Percentiles rank a stretch among this genome's conserved stretches.
Evolutionary conservation across 2,329 filamentous ascomycete species (phyloP).

Genomic region (Venturia oleaginea): DNA sequence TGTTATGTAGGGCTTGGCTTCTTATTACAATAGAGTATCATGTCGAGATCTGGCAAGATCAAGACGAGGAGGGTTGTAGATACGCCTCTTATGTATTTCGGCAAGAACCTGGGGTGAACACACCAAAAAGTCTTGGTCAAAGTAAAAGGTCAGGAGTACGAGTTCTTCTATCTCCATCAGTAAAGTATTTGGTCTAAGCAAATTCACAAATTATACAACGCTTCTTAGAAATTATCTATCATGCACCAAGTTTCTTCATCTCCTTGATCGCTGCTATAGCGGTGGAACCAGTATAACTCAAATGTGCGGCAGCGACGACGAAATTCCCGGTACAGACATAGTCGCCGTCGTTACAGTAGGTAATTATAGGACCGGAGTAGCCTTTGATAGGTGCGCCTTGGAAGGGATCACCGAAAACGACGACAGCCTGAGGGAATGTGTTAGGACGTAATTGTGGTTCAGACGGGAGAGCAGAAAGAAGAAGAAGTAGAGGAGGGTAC

Average conservation of each 20-base stretch:
- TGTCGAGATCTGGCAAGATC: too few species aligned
- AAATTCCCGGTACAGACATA: conserved; percentile 11
- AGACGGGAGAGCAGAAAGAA: background rate
- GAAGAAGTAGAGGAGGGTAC: background rate
- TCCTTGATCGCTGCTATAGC: background rate
- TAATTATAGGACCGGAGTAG: conserved; percentile 14
- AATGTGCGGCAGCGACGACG: conserved; percentile 11
- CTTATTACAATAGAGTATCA: too few species aligned
- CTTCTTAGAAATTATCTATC: too few species aligned
- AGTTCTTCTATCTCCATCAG: too few species aligned
- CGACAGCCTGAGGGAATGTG: conserved; percentile 1
- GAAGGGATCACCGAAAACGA: conserved; percentile 16
- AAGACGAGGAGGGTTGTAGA: too few species aligned
- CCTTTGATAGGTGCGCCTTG: conserved; percentile 16
- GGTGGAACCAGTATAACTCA: conserved; percentile 8
- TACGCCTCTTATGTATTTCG: too few species aligned
- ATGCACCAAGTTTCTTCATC: conserved; percentile 1
- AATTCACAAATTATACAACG: too few species aligned
- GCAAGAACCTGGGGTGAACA: too few species aligned
- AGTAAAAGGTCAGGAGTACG: too few species aligned
- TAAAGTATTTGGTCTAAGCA: too few species aligned
- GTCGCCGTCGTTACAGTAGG: conserved; percentile 12
- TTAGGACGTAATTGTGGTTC: background rate
- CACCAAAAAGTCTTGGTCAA: too few species aligned
- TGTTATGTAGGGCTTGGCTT: too few species aligned